Base-by-base conservation (phyloP, 2,329 filamentous ascomycete species). In the Phoma herbarum region DNA sequence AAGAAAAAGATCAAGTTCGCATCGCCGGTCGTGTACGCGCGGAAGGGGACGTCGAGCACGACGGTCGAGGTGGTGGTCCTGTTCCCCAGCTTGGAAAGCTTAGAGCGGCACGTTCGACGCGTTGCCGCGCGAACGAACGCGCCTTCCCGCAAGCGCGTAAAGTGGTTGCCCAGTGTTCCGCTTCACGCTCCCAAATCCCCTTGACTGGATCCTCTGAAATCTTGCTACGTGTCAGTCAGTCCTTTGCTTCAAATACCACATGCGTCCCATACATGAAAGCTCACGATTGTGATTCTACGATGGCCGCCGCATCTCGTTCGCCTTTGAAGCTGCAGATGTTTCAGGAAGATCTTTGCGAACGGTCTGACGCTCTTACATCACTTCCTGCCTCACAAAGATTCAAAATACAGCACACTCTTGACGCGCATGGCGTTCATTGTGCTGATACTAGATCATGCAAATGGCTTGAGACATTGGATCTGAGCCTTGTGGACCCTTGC, bases 1-100 rank as follows among this genome's bases (percentile, higher is more conserved):
- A 62, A 52, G 51, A 63, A 42, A 7, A 54, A 51, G 39, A 56
- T 35, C 22, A 63, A 46, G 43, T 62, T 64, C 49, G 69, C 74
- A 77, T 76, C 56, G 69, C 68, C 54, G 62, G 57, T 22, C 26
- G 44, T 50, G n/a, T 8, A 39, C 31, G 45, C 56, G 59, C 49
- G 51, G 52, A 49, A 41, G 12, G 55, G 37, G 58, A 45, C 48
- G 60, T 50, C 37, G 52, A 45, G 52, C 57, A 56, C 54, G 48
- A 56, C 59, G 50, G 63, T 63, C 45, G 59, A 64, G 46, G 58
- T 57, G 39, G 59, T 63, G 49, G 59, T 52, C 49, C 39, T 50
- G 45, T 28, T 44, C 41, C 47, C 54, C 54, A 52, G 47, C 44
- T 37, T 49, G n/a, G 37, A 53, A 59, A 59, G 56, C 55, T 49